Base-by-base conservation (phyloP, 176 grass and related monocot genomes). In the Oryza officinalis region DNA sequence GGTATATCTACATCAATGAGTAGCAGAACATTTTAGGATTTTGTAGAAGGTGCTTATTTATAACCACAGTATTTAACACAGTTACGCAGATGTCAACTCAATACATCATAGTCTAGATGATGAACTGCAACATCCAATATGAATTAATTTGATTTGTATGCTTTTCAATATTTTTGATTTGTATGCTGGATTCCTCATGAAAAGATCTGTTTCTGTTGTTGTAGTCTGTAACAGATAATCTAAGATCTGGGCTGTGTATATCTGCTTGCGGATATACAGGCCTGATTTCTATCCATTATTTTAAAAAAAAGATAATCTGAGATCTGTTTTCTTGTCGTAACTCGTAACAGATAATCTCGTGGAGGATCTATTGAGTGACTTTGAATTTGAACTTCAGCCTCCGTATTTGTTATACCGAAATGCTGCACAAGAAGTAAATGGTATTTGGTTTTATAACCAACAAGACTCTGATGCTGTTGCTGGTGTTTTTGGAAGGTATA, bases 361-460 rank as follows among this genome's bases (percentile, higher is more conserved):
- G 54, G 96, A 98, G 83, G 89, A 98, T 85, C 69, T 98, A 20
- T 93, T 98, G 80, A 92, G 93, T 49, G 89, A 95, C 88, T 98
- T 98, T 85, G 93, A 95, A 76, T 98, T 95, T 3, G 96, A 98
- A 82, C 87, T 94, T 63, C 96, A 97, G 67, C 92, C 92, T 75
- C 95, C 95, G 43, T 94, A 97, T 93, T 75, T 97, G 41, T 79
- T 94, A 61, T 94, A 97, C 63, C 86, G 90, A 27, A 97, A 97
- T 93, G 95, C 92, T 13, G 78, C 90, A 70, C 92, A 94, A 77
- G 90, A 97, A 87, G 92, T 93, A 68, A 92, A 94, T 90, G 95
- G 90, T 63, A 93, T 97, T 74, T 97, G 95, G 95, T 97, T 97
- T 90, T 97, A 97, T 75, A 94, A 91, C n/a, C 87, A 92, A 79